Conservation (phyloP, 176 grass and related monocot species). For the Aegilops bicornis region DNA sequence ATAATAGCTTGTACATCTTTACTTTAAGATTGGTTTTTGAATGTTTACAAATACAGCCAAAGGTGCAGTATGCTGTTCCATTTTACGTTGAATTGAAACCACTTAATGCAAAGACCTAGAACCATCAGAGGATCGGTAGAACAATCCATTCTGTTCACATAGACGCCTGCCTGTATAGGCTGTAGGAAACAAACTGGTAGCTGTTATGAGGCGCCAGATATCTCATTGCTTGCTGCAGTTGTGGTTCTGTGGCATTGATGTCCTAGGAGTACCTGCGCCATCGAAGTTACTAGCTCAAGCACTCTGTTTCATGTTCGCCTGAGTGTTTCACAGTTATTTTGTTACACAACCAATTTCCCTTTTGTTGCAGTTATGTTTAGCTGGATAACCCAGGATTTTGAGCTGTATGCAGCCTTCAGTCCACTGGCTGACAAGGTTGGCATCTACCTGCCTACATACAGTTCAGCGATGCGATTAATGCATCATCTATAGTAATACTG, state of each 20-base stretch:
- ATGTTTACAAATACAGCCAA: neutral
- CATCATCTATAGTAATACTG: neutral
- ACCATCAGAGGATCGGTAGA: neutral
- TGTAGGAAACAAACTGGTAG: neutral
- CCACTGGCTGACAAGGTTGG: constrained; percentile 92
- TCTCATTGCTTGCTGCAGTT: neutral
- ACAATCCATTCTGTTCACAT: neutral
- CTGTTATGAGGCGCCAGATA: neutral
- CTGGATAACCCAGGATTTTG: constrained; percentile 99
- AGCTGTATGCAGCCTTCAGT: constrained; percentile 90
- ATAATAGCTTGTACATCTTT: neutral
- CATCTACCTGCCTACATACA: neutral
- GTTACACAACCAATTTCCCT: neutral
- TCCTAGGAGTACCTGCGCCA: neutral
- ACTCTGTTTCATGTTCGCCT: neutral
- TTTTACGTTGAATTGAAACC: neutral
- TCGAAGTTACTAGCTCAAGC: neutral
- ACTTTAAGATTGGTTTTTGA: neutral
- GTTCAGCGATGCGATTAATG: neutral
- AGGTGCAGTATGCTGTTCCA: neutral
- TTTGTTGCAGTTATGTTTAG: constrained; percentile 71
- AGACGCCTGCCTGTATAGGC: neutral
- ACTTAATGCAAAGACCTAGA: constrained; percentile 4
- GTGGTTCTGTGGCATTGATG: neutral
- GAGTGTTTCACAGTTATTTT: neutral